Base-by-base conservation (phyloP, 768 basidiomycete genomes). In the Phaeotremella fagi region DNA sequence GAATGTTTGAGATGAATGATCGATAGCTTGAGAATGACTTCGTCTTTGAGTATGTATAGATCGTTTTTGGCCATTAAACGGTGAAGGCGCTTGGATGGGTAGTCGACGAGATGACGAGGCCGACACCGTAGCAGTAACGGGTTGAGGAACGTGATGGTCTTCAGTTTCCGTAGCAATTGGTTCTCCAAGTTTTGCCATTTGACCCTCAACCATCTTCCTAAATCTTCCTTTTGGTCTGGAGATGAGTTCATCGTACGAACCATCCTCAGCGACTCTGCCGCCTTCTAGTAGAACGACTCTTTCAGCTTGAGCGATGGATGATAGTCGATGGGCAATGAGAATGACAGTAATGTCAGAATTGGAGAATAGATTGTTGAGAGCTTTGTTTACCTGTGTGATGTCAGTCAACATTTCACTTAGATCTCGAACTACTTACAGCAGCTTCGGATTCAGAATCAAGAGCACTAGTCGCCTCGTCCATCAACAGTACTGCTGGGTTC, bases 261-360 rank as follows among this genome's bases (percentile, higher is more conserved):
- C 68, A 37, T 70, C 68, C 49, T 70, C 68, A 3, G 54, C 68
- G 1, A 70, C 68, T 16, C 56, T 47, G 6, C 68, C 68, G 4
- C 61, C 66, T 2, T 94, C 89, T 14, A 94, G 80, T 24, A 94
- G 87, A 2, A 88, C 87, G 42, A 94, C 87, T 36, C 88, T 80
- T 64, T 90, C 88, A 2, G 90, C 88, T 52, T 88, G 79, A 7
- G 90, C 88, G 57, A 94, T 90, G 2, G 90, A 91, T 15, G 88
- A 90, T 45, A 94, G 70, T 48, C 90, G 80, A 73, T 94, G 90
- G 1, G 90, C 90, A 22, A 94, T 88, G 54, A 91, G 85, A 24
- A 90, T 69, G 61, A 89, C 90, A 4, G 89, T 91, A 24, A 88
- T 90, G 57, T 86, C 81, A 25, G 84, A 78, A 41, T 83, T 82